Conservation (phyloP, 164 flowering plant species). For the Sedum album region DNA sequence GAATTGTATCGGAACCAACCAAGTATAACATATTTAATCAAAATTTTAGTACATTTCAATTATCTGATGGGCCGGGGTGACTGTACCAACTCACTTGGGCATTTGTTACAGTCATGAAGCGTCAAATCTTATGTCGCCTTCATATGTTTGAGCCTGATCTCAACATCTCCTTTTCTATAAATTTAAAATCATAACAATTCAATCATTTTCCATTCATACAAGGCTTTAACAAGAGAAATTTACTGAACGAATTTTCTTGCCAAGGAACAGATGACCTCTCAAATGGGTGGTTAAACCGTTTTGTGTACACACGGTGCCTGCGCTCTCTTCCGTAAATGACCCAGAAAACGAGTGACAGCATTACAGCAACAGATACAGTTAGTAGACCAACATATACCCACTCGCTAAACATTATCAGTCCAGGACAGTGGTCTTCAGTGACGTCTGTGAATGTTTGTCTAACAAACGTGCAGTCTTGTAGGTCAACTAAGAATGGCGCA, state of each 20-base stretch:
- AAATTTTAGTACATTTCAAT: too few relatives aligned
- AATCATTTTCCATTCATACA: too few relatives aligned
- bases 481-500: conserved; percentile 36
- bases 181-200: too few relatives aligned
- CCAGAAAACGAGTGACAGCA: conserved; percentile 52
- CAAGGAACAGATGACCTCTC: not conserved
- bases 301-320: conserved; percentile 27
- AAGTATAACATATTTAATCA: too few relatives aligned
- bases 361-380: conserved; percentile 40
- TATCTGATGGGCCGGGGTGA: too few relatives aligned
- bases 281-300: conserved; percentile 8
- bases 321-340: conserved; percentile 42
- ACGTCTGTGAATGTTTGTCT: conserved; percentile 33
- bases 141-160: too few relatives aligned
- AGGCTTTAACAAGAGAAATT: too few relatives aligned
- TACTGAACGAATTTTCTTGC: not conserved
- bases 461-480: conserved; percentile 49
- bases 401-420: conserved; percentile 25
- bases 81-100: too few relatives aligned
- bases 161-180: too few relatives aligned
- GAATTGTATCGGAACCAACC: too few relatives aligned
- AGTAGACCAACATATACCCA: conserved; percentile 39
- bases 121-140: too few relatives aligned
- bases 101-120: too few relatives aligned
- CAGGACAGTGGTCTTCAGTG: conserved; percentile 29